Percentiles rank a stretch among this genome's conserved stretches.
Conservation (phyloP, 2,329 filamentous ascomycete genomes). For the Aspergillus hortae region DNA sequence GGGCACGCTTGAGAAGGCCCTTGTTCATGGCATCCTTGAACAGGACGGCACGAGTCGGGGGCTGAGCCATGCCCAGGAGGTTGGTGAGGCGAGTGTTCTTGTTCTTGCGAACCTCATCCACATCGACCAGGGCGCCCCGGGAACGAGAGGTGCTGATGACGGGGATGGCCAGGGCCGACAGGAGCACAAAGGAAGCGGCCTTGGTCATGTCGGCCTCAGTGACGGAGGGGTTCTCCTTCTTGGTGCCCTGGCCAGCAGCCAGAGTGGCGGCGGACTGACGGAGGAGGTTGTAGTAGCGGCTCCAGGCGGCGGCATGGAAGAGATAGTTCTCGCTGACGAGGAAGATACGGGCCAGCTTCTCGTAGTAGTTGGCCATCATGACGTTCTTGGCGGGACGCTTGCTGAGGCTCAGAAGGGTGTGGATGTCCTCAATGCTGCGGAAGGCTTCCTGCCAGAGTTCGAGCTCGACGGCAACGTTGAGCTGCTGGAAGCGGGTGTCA, state of each 20-base stretch:
- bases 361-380: conserved; percentile 99
- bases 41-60: conserved; percentile 81
- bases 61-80: conserved; percentile 85
- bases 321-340: conserved; percentile 98
- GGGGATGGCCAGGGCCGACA: conserved; percentile 94
- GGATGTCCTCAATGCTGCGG: conserved; percentile 97
- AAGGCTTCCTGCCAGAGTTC: conserved; percentile 99
- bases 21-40: conserved; percentile 97
- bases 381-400: conserved; percentile 97
- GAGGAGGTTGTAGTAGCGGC: conserved; percentile 93
- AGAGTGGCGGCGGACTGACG: conserved; percentile 83
- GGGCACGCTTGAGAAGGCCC: conserved; percentile 85
- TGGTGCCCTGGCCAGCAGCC: conserved; percentile 79
- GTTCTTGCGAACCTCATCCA: conserved; percentile 95
- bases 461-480: conserved; percentile 96
- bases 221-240: conserved; percentile 89
- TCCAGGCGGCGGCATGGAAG: conserved; percentile 98
- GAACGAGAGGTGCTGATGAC: conserved; percentile 98
- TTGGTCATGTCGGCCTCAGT: conserved; percentile 88
- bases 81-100: conserved; percentile 98
- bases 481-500: conserved; percentile 96
- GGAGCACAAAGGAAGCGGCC: conserved; percentile 89
- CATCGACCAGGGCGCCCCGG: conserved; percentile 90
- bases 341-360: conserved; percentile 98
- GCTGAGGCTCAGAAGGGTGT: conserved; percentile 94